Percentiles rank a stretch among this genome's conserved stretches.
Conservation (phyloP, 805 yeast species). For the Yarrowia yakushimensis region DNA sequence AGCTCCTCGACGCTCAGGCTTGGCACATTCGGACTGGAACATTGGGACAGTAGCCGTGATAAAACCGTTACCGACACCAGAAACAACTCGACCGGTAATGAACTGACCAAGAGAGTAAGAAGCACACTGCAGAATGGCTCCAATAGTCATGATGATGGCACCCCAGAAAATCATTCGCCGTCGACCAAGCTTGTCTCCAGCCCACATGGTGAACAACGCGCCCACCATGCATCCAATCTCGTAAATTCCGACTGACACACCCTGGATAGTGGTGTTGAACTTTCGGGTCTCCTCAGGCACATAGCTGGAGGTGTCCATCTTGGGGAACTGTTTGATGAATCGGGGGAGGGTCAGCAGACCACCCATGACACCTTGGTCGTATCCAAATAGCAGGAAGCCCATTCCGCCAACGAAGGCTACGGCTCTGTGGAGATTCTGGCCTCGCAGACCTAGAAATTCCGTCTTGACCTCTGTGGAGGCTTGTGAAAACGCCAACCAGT, state of each 20-base stretch:
- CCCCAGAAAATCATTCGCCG: constrained; percentile 48
- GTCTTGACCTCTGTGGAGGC: constrained; percentile 20
- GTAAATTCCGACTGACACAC: constrained; percentile 36
- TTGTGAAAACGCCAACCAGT: constrained; percentile 12
- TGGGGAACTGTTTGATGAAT: constrained; percentile 31
- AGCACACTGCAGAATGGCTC: constrained; percentile 47
- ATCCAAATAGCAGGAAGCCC: constrained; percentile 53
- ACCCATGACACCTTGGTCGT: constrained; percentile 75
- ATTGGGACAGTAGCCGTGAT: constrained; percentile 79
- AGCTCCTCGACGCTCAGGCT: constrained; percentile 62
- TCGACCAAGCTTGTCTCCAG: constrained; percentile 50
- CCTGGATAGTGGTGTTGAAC: constrained; percentile 30
- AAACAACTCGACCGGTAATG: constrained; percentile 58
- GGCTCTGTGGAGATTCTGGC: constrained; percentile 28
- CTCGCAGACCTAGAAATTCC: constrained; percentile 28
- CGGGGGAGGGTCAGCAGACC: constrained; percentile 61
- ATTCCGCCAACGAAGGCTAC: constrained; percentile 30
- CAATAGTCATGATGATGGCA: constrained; percentile 48
- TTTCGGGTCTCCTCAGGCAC: neutral
- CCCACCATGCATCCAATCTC: constrained; percentile 51
- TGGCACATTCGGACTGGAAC: constrained; percentile 75
- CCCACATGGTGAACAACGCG: constrained; percentile 47
- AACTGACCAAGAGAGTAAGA: constrained; percentile 31
- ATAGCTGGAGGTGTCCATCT: constrained; percentile 22
- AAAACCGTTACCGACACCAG: constrained; percentile 75